These are phyloP conservation scores for Ilyonectria mors-panacis DNA, from an alignment of 2,329 filamentous ascomycete species.

Conservation along the genomic window DNA sequence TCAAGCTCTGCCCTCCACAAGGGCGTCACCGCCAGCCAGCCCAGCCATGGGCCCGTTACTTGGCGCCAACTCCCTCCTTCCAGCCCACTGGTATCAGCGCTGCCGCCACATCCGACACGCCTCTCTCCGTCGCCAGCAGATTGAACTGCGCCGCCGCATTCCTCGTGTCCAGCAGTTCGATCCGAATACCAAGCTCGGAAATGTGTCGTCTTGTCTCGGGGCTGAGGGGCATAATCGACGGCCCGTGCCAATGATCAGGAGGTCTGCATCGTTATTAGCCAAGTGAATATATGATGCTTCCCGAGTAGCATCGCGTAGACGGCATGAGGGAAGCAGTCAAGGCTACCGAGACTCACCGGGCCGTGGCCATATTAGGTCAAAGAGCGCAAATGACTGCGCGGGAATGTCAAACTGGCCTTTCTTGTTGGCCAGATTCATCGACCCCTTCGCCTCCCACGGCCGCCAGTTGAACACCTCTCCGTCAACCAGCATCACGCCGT, in stretches of 20 bases:
- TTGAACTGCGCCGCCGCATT: slow-evolving; percentile 98
- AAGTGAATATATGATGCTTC: background rate
- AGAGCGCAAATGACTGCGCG: slow-evolving; percentile 78
- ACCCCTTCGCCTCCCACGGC: slow-evolving; percentile 76
- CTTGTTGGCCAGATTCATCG: slow-evolving; percentile 73
- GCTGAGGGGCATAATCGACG: slow-evolving; percentile 81
- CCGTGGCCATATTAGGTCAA: slow-evolving; percentile 87
- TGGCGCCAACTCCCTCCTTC: slow-evolving; percentile 71
- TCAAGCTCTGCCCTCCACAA: background rate
- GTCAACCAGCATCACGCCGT: slow-evolving; percentile 83
- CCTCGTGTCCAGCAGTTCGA: slow-evolving; percentile 92
- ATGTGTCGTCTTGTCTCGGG: slow-evolving; percentile 81
- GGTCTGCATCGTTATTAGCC: slow-evolving; percentile 67
- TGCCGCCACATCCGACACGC: slow-evolving; percentile 86
- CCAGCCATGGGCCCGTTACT: slow-evolving; percentile 26
- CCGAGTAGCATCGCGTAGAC: background rate
- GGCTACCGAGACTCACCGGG: slow-evolving; percentile 76
- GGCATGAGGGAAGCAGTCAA: background rate
- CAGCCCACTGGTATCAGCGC: slow-evolving; percentile 90
- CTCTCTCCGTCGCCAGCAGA: slow-evolving; percentile 92
- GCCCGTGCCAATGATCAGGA: slow-evolving; percentile 91
- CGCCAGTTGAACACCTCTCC: slow-evolving; percentile 92
- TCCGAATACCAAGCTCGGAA: slow-evolving; percentile 82
- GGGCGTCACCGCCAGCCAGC: background rate
- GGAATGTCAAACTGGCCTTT: slow-evolving; percentile 88